Percentiles rank a stretch among this genome's conserved stretches.
phyloP scores from a whole-genome alignment of 2,329 filamentous ascomycete genomes.

The Ceratocystis colombiana region DNA sequence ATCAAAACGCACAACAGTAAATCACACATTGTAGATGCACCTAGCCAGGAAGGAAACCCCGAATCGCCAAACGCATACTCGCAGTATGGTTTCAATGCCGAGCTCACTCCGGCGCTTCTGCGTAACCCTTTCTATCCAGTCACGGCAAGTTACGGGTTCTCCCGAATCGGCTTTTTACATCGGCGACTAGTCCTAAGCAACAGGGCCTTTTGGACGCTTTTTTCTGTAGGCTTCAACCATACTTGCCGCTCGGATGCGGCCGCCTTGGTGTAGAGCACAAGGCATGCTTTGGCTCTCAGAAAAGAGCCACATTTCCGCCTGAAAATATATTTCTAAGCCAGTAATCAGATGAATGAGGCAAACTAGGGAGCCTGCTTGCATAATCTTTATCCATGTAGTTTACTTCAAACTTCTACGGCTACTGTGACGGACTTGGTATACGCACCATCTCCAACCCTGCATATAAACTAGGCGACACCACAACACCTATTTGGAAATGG shows the following conservation, averaged over 20 bases:
- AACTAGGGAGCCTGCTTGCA: not conserved
- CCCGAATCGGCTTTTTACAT: not conserved
- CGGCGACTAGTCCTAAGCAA: not conserved
- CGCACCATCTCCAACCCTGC: not conserved
- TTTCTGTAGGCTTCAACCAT: not conserved
- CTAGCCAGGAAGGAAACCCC: no score
- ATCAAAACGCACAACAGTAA: no score
- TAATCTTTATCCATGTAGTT: not conserved
- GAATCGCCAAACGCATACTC: no score
- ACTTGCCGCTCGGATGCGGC: slow-evolving; percentile 11
- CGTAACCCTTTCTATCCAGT: slow-evolving; percentile 3
- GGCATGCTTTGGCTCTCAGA: not conserved
- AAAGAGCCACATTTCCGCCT: not conserved
- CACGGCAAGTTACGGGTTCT: not conserved
- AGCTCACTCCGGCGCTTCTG: slow-evolving; percentile 11
- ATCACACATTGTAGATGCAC: no score
- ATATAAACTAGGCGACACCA: not conserved
- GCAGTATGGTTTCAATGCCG: not conserved
- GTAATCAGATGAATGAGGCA: not conserved
- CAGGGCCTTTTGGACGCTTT: not conserved
- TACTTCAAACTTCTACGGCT: not conserved
- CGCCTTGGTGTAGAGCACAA: not conserved
- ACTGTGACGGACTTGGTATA: not conserved
- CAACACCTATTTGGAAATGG: not conserved
- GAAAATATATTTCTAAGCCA: not conserved